phyloP scores from a whole-genome alignment of 257 asterid species.

The Scutellaria minor region DNA sequence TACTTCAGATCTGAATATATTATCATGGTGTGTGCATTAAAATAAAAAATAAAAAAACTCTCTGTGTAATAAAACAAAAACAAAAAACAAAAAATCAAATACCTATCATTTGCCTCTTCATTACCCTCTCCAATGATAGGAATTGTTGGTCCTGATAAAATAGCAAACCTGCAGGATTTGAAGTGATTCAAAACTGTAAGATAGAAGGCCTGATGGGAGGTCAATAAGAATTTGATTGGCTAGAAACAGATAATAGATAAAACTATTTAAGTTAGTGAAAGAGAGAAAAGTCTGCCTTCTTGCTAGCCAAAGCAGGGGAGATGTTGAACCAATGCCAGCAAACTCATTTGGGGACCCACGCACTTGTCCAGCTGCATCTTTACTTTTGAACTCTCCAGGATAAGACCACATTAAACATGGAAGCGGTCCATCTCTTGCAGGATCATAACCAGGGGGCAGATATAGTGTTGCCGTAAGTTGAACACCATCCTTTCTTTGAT shows the following conservation, averaged over 20 bases:
- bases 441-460: conserved; percentile 94
- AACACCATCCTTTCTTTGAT: conserved; percentile 94
- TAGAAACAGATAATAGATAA: conserved; percentile 21
- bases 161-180: conserved; percentile 69
- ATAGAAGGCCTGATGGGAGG: conserved; percentile 24
- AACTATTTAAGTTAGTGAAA: conserved; percentile 19
- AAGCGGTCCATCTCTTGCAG: conserved; percentile 89
- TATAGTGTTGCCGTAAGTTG: conserved; percentile 94
- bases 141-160: conserved; percentile 95
- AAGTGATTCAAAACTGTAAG: conserved; percentile 22
- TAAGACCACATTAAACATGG: conserved; percentile 99
- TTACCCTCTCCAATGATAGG: conserved; percentile 98
- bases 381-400: conserved; percentile 98
- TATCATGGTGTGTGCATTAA: neutral
- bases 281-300: conserved; percentile 64
- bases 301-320: conserved; percentile 96
- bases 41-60: too few species aligned
- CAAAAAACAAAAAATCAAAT: neutral
- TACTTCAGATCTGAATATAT: neutral
- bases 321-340: conserved; percentile 95
- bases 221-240: conserved; percentile 27
- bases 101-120: conserved; percentile 99
- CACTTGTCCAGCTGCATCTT: conserved; percentile 98
- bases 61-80: too few species aligned
- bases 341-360: conserved; percentile 99